A percentile compares a stretch with the other conserved stretches of the same genome.
Conservation (phyloP, 1,284 basidiomycete species). For the Cryptococcus sp. region DNA sequence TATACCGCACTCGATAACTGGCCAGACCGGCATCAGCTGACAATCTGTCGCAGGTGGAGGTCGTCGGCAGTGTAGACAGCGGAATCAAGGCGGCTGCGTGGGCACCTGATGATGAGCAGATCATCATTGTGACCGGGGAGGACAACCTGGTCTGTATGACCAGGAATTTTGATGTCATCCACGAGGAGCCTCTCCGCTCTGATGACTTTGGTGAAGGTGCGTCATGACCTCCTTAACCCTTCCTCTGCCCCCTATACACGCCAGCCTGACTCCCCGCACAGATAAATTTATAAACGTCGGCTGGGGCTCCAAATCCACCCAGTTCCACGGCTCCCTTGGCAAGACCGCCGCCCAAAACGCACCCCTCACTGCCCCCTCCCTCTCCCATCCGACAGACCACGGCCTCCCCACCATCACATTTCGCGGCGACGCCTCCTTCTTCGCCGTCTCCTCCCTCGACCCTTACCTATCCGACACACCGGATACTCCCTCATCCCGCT, state of each 20-base stretch:
- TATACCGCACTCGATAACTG: neutral
- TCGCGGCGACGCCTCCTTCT: slow-evolving; percentile 88
- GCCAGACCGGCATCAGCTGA: neutral
- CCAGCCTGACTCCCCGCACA: slow-evolving; percentile 34
- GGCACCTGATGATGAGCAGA: slow-evolving; percentile 84
- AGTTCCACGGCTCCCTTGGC: slow-evolving; percentile 95
- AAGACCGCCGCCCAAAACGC: slow-evolving; percentile 68
- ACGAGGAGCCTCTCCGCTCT: slow-evolving; percentile 69
- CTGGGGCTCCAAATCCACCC: slow-evolving; percentile 95
- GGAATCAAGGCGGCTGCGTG: slow-evolving; percentile 80
- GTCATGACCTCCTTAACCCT: slow-evolving; percentile 3
- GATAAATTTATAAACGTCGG: slow-evolving; percentile 91
- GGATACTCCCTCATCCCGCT: slow-evolving; percentile 25
- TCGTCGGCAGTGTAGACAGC: slow-evolving; percentile 80
- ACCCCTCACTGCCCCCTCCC: slow-evolving; percentile 33
- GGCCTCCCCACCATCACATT: slow-evolving; percentile 73
- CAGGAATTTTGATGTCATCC: slow-evolving; percentile 79
- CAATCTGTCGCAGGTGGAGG: slow-evolving; percentile 55
- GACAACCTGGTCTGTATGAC: slow-evolving; percentile 86
- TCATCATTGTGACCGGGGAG: slow-evolving; percentile 78
- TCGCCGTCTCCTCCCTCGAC: slow-evolving; percentile 74
- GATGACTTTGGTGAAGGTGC: slow-evolving; percentile 80
- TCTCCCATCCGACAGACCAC: slow-evolving; percentile 64
- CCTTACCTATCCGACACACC: slow-evolving; percentile 23
- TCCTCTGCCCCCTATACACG: neutral